Percentiles rank a stretch among this genome's conserved stretches.
Evolutionary conservation across 2,329 filamentous ascomycete genomes (phyloP).

Genomic region (Stachybotrys chartarum): DNA sequence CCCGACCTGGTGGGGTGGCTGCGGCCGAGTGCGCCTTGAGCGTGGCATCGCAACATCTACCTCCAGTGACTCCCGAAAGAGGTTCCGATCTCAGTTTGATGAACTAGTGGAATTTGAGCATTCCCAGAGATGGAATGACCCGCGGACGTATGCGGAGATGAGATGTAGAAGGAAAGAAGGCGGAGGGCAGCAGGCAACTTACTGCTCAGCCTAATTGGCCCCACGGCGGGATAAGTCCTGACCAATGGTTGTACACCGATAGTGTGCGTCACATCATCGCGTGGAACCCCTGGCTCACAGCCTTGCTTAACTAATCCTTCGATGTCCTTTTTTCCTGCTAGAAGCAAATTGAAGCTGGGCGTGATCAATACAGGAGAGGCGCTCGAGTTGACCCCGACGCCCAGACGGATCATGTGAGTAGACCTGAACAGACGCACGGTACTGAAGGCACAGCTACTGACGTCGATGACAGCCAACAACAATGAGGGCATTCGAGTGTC

Average conservation of each 20-base stretch:
- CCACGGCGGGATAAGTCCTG: constrained; percentile 5
- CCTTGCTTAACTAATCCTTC: constrained; percentile 24
- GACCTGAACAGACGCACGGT: too few relatives aligned
- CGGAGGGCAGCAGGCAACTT: constrained; percentile 6
- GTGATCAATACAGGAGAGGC: too few relatives aligned
- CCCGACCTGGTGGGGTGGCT: constrained; percentile 7
- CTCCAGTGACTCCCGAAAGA: background rate
- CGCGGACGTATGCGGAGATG: background rate
- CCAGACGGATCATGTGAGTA: too few relatives aligned
- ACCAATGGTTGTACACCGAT: constrained; percentile 7
- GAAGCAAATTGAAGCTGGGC: background rate
- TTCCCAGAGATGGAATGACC: background rate
- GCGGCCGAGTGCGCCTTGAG: background rate
- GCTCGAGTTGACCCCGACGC: too few relatives aligned
- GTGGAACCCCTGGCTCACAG: constrained; percentile 7
- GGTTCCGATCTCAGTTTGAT: background rate
- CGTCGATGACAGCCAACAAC: background rate
- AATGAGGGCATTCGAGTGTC: constrained; percentile 20
- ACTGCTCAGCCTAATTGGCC: constrained; percentile 13
- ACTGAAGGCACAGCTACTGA: background rate
- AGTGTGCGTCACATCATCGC: background rate
- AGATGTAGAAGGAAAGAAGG: constrained; percentile 6
- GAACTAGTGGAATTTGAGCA: background rate
- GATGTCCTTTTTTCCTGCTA: background rate
- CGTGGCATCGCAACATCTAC: background rate